Percentiles rank a stretch among this genome's conserved stretches.
Conservation (phyloP, 371 early-diverging fungal genomes). For the Mortierella sp. region DNA sequence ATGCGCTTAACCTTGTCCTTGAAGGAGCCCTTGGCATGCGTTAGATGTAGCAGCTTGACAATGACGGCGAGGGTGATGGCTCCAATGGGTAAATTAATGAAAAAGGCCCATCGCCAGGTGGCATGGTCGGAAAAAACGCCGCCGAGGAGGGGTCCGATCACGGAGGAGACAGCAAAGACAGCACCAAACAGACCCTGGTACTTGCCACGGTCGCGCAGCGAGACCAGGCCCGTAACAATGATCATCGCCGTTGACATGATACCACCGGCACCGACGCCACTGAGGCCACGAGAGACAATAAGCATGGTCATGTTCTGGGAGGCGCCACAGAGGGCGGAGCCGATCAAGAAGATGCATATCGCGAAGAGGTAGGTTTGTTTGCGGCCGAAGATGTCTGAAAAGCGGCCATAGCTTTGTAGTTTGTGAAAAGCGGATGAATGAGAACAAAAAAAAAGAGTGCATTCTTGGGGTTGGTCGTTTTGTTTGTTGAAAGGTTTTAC, state of each 20-base stretch:
- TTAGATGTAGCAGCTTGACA: conserved; percentile 50
- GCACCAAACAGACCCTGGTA: conserved; percentile 62
- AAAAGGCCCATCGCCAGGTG: conserved; percentile 80
- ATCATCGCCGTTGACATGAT: conserved; percentile 60
- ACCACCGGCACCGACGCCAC: conserved; percentile 76
- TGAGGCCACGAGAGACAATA: conserved; percentile 73
- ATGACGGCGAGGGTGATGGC: conserved; percentile 56
- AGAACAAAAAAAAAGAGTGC: background rate
- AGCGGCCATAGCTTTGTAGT: background rate
- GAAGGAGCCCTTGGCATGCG: conserved; percentile 51
- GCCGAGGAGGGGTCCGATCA: conserved; percentile 76
- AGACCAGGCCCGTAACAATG: conserved; percentile 60
- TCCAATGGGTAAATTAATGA: conserved; percentile 67
- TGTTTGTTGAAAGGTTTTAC: background rate
- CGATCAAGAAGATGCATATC: conserved; percentile 69
- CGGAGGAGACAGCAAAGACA: conserved; percentile 65
- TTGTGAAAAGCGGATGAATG: background rate
- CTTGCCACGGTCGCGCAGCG: conserved; percentile 57
- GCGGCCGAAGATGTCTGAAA: conserved; percentile 74
- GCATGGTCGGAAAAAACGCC: conserved; percentile 72
- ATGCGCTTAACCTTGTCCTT: conserved; percentile 69
- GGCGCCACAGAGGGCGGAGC: conserved; percentile 72
- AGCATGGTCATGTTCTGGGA: conserved; percentile 73
- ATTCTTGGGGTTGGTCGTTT: background rate
- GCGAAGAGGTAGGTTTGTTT: conserved; percentile 69